Evolutionary conservation across 73 alveolate genomes (phyloP).

Genomic region (Diophrys sp.): DNA sequence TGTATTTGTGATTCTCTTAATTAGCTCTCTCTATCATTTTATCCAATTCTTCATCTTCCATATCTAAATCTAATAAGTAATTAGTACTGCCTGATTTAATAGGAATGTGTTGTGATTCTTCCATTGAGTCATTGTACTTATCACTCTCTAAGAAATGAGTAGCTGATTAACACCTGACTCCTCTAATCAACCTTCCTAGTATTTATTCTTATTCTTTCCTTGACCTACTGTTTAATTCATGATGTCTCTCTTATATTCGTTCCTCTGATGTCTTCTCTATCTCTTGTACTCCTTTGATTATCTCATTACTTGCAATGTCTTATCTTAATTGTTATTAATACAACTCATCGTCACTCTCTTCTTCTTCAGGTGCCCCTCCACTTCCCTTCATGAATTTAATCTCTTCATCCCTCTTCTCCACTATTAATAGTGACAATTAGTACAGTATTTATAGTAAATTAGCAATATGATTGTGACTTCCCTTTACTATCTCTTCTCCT

Average conservation of each 20-base stretch:
- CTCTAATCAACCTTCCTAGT: not conserved
- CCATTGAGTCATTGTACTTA: not conserved
- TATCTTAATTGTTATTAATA: not conserved
- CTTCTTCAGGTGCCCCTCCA: not conserved
- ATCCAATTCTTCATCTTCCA: not conserved
- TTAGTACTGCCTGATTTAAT: not conserved
- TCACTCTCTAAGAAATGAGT: not conserved
- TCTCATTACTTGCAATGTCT: not conserved
- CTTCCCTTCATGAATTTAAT: not conserved
- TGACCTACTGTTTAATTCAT: not conserved
- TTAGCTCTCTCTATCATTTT: not conserved
- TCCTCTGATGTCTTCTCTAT: not conserved
- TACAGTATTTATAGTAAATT: not conserved
- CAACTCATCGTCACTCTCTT: not conserved
- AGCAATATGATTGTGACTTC: not conserved
- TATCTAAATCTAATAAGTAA: not conserved
- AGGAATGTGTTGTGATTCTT: not conserved
- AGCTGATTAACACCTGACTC: not conserved
- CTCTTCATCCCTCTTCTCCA: not conserved
- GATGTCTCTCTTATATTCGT: not conserved
- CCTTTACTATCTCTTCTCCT: not conserved
- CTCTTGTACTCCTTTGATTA: not conserved
- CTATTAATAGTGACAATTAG: not conserved
- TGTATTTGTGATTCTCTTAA: not conserved
- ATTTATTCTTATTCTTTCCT: not conserved